Evolutionary conservation across 345 rosid genomes (phyloP).

Genomic region (Dipteronia dyeriana): DNA sequence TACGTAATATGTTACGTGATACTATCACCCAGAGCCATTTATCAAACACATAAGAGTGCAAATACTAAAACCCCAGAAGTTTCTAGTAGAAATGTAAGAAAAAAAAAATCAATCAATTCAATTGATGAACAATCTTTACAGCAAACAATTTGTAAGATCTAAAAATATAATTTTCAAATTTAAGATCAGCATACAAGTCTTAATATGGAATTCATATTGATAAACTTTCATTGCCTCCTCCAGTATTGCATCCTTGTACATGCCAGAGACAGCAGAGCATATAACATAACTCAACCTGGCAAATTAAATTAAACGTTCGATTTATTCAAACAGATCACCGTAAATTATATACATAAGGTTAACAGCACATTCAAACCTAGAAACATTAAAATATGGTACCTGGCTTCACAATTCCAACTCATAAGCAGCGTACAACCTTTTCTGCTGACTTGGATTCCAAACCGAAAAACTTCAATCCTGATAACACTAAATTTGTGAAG

Average conservation of each 20-base stretch:
- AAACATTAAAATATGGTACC: neutral
- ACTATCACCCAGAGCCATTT: too few relatives aligned
- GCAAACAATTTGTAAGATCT: too few relatives aligned
- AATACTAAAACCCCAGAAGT: too few relatives aligned
- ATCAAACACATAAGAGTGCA: too few relatives aligned
- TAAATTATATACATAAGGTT: neutral
- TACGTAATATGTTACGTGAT: too few relatives aligned
- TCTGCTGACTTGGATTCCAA: conserved; percentile 78
- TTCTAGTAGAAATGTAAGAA: too few relatives aligned
- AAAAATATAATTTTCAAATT: too few relatives aligned
- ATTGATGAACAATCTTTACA: too few relatives aligned
- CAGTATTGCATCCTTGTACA: conserved; percentile 60
- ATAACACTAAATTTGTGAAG: conserved; percentile 47
- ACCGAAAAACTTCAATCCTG: conserved; percentile 79
- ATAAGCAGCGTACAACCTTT: conserved; percentile 56
- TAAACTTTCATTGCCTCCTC: conserved; percentile 67
- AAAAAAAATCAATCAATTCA: too few relatives aligned
- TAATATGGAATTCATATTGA: too few relatives aligned
- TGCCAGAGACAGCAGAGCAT: neutral
- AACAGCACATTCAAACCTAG: neutral
- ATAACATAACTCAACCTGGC: conserved; percentile 24
- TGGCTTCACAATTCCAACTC: conserved; percentile 20
- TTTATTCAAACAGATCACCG: neutral
- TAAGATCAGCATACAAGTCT: too few relatives aligned
- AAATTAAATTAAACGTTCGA: neutral